Conservation (phyloP, 257 asterid species). For the Coffea eugenioides region DNA sequence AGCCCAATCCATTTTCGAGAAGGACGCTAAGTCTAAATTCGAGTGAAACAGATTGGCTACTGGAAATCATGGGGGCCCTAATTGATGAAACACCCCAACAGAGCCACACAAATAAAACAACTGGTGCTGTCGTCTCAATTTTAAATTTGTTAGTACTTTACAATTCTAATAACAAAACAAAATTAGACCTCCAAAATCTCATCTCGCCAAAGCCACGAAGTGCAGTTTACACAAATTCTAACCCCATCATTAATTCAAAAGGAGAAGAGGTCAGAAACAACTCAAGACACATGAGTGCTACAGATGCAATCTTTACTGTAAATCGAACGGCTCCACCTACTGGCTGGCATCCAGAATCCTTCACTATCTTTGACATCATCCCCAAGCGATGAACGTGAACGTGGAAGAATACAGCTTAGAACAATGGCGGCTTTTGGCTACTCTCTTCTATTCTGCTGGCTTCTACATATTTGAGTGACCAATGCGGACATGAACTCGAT, state of each 20-base stretch:
- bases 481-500: conserved; percentile 67
- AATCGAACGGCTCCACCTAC: neutral
- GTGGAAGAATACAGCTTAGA: neutral
- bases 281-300: neutral
- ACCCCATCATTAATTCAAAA: neutral
- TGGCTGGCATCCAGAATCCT: neutral
- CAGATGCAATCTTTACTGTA: neutral
- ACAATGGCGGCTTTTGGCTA: neutral
- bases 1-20: no score
- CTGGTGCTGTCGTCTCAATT: neutral
- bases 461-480: conserved; percentile 77
- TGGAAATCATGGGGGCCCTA: neutral
- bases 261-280: neutral
- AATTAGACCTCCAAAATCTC: neutral
- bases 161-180: neutral
- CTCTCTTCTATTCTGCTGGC: conserved; percentile 7
- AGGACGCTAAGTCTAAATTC: neutral
- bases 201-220: neutral
- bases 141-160: no score
- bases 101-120: neutral
- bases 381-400: neutral
- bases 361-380: neutral
- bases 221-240: neutral
- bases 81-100: neutral
- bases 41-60: neutral